phyloP scores from a whole-genome alignment of 1,139 yeast genomes.

The Hemisphaericaspora xylofermentans region DNA sequence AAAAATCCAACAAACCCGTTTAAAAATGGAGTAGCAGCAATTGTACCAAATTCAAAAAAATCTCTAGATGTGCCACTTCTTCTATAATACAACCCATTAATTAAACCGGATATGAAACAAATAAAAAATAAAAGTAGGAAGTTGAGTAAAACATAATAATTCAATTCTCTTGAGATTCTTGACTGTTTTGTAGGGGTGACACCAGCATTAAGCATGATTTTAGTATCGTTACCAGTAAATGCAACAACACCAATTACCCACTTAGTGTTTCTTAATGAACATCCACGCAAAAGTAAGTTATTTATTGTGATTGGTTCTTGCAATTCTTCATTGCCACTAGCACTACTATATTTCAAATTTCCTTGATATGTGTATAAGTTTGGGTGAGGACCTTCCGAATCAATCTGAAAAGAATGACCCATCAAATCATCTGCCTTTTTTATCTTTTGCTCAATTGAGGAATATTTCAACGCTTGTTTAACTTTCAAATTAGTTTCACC shows the following conservation, averaged over 20 bases:
- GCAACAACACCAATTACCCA: slow-evolving; percentile 55
- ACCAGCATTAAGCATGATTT: slow-evolving; percentile 58
- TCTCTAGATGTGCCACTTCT: slow-evolving; percentile 34
- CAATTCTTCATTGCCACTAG: slow-evolving; percentile 16
- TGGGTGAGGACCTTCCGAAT: slow-evolving; percentile 58
- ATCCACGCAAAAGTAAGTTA: slow-evolving; percentile 52
- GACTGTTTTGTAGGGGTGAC: slow-evolving; percentile 58
- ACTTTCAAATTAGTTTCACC: slow-evolving; percentile 62
- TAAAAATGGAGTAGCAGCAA: slow-evolving; percentile 49
- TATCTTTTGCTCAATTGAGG: slow-evolving; percentile 32
- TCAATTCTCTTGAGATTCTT: slow-evolving; percentile 50
- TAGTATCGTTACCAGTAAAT: slow-evolving; percentile 56
- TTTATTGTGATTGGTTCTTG: slow-evolving; percentile 50
- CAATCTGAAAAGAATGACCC: slow-evolving; percentile 39
- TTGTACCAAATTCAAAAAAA: slow-evolving; percentile 49
- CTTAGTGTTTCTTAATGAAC: slow-evolving; percentile 52
- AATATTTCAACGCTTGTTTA: slow-evolving; percentile 49
- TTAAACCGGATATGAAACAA: slow-evolving; percentile 53
- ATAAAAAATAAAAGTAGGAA: slow-evolving; percentile 46
- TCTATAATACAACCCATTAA: slow-evolving; percentile 51
- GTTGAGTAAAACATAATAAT: slow-evolving; percentile 49
- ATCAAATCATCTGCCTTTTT: slow-evolving; percentile 46
- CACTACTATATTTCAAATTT: slow-evolving; percentile 40
- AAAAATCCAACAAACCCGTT: slow-evolving; percentile 53
- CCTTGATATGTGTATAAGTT: slow-evolving; percentile 57